These are phyloP conservation scores for Arthroderma sp. DNA, from an alignment of 2,329 filamentous ascomycete genomes.

Conservation along the genomic window DNA sequence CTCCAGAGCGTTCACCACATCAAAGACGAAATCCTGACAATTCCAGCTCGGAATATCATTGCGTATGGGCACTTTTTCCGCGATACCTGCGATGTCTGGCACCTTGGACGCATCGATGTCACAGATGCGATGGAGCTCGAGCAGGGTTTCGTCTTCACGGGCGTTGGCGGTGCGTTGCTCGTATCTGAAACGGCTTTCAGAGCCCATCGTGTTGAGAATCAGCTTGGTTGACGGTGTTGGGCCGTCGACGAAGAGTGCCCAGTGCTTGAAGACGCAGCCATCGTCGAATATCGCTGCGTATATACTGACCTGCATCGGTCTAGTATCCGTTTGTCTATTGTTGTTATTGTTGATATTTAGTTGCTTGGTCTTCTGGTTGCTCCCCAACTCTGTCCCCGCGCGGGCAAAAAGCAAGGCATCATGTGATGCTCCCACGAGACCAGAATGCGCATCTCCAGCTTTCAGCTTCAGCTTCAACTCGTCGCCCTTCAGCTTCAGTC, in stretches of 20 bases:
- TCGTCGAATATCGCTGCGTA: neutral
- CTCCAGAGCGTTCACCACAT: constrained; percentile 17
- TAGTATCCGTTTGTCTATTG: neutral
- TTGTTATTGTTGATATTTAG: neutral
- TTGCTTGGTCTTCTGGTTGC: too few relatives aligned
- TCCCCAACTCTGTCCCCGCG: neutral
- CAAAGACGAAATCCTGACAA: constrained; percentile 22
- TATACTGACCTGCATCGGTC: neutral
- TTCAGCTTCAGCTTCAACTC: neutral
- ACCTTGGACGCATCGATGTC: constrained; percentile 7
- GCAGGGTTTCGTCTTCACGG: constrained; percentile 2
- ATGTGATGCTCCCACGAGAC: neutral
- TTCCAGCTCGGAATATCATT: constrained; percentile 19
- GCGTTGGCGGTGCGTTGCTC: constrained; percentile 8
- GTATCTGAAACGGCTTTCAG: constrained; percentile 6
- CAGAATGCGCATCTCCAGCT: neutral
- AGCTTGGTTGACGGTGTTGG: neutral
- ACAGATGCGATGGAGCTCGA: constrained; percentile 9
- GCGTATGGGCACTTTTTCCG: constrained; percentile 14
- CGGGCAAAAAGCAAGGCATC: neutral
- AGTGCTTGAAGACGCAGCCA: neutral
- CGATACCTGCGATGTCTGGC: constrained; percentile 12
- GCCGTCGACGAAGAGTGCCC: constrained; percentile 1
- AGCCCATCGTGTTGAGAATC: constrained; percentile 7
- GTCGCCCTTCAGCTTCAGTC: neutral